Conservation (phyloP, 2,329 filamentous ascomycete genomes). For the Tolypocladium tundrense region DNA sequence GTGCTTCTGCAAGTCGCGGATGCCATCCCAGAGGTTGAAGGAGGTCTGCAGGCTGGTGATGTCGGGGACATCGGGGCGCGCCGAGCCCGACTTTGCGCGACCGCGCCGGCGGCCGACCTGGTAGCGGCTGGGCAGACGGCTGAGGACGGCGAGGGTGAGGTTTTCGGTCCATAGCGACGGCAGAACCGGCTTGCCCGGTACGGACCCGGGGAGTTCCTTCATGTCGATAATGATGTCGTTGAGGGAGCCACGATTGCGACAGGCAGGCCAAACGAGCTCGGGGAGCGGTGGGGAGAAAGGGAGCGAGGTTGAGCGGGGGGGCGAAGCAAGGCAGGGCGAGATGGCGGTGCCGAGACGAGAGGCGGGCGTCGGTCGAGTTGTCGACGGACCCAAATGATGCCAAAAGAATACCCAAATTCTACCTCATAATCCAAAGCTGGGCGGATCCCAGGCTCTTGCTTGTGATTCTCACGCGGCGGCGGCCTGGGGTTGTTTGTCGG, state of each 20-base stretch:
- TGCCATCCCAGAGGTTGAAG: slow-evolving; percentile 67
- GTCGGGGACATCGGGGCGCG: slow-evolving; percentile 35
- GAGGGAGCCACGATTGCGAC: slow-evolving; percentile 6
- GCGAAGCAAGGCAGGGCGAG: background rate
- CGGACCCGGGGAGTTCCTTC: slow-evolving; percentile 26
- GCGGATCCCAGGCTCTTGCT: background rate
- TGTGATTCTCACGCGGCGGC: background rate
- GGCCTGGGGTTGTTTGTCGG: background rate
- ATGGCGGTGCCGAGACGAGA: background rate
- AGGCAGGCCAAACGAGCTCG: background rate
- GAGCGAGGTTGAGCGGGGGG: background rate
- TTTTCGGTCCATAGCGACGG: slow-evolving; percentile 29
- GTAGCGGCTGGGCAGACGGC: slow-evolving; percentile 30
- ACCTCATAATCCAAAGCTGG: slow-evolving; percentile 23
- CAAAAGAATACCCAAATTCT: slow-evolving; percentile 23
- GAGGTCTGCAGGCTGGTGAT: slow-evolving; percentile 72
- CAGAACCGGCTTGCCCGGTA: slow-evolving; percentile 29
- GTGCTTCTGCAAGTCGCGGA: slow-evolving; percentile 65
- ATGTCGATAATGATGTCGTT: slow-evolving; percentile 12
- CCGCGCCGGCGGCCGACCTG: slow-evolving; percentile 26
- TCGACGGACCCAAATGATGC: slow-evolving; percentile 9
- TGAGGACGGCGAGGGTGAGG: slow-evolving; percentile 31
- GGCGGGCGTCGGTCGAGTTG: background rate
- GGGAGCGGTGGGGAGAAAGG: background rate
- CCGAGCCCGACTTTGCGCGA: slow-evolving; percentile 27